phyloP scores from a whole-genome alignment of 179 eudicot species.

The Spergularia azorica region DNA sequence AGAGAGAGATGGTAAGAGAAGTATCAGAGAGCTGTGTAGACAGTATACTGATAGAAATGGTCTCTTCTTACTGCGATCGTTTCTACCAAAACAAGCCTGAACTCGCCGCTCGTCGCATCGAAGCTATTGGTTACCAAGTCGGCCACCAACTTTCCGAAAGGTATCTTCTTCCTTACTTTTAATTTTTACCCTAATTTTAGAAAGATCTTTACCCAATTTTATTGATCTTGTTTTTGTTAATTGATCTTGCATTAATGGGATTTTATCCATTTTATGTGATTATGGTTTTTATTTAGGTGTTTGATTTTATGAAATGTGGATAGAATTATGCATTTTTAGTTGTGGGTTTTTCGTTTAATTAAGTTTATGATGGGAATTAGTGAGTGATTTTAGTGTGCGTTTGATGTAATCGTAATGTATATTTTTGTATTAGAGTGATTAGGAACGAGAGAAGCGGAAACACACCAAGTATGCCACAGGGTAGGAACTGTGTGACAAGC shows the following conservation, averaged over 20 bases:
- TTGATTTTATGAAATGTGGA: not conserved
- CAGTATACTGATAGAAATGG: constrained; percentile 76
- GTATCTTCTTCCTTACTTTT: constrained; percentile 28
- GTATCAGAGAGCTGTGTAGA: constrained; percentile 93
- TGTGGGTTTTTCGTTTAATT: not conserved
- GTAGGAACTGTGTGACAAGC: too few species aligned
- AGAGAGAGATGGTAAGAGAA: constrained; percentile 61
- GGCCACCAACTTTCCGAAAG: constrained; percentile 96
- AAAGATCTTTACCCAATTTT: not conserved
- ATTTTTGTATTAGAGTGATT: not conserved
- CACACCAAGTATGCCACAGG: too few species aligned
- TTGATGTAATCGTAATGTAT: not conserved
- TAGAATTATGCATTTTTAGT: not conserved
- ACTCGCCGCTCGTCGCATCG: constrained; percentile 95
- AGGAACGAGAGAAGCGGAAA: too few species aligned
- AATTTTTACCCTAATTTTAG: constrained; percentile 6
- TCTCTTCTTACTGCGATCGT: constrained; percentile 67
- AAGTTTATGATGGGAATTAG: not conserved
- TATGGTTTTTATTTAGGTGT: too few species aligned
- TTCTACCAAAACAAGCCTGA: constrained; percentile 89
- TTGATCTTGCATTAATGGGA: too few species aligned
- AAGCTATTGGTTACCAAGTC: constrained; percentile 92
- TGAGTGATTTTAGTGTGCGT: not conserved
- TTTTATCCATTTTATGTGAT: too few species aligned
- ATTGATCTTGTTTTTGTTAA: too few species aligned